Evolutionary conservation across 352 stramenopile species (phyloP), one percentile per base, ranked within the genome.

Genomic region (Phytophthora megakarya): DNA sequence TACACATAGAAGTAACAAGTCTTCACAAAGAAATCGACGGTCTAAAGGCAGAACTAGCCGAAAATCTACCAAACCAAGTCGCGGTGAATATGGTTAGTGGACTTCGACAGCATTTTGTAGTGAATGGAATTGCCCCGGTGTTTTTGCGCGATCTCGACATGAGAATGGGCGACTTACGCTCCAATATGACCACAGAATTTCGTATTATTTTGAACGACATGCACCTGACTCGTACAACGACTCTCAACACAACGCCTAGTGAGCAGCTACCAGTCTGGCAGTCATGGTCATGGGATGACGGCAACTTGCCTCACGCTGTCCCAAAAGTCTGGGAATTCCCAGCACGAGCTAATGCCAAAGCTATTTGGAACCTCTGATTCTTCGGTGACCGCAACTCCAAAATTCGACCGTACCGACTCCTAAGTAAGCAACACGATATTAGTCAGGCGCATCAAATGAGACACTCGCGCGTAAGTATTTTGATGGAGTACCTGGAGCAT

Each of bases 381-480:
- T 61, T 61, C 18, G 53, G 53, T 7, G 22, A 46, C n/a, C 37
- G 33, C 3, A 43, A 61, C 43, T 22, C 53, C 1, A 16, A n/a
- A 18, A 63, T 63, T 19, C 32, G 44, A 1, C 55, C 55, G 2
- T 48, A 54, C 12, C 16, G 22, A 37, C 26, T 60, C 8, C 26
- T 60, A 5, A 44, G 35, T 35, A 56, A 56, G 15, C 55, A 56
- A 15, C 38, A 64, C 26, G 37, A 51, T 19, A 64, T 56, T 13
- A 64, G 26, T 4, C 23, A 35, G 22, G 7, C 15, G 3, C 55
- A 64, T 16, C 18, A 33, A 26, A 63, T 49, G 55, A 15, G 35
- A 19, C 55, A 63, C 35, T 56, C 44, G 13, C 44, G 55, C 1
- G 55, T 37, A 8, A 23, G 25, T 23, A 56, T 19, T 11, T 33